These are phyloP conservation scores for Fragosphaeria purpurea DNA, from an alignment of 2,329 filamentous ascomycete species.

Conservation along the genomic window DNA sequence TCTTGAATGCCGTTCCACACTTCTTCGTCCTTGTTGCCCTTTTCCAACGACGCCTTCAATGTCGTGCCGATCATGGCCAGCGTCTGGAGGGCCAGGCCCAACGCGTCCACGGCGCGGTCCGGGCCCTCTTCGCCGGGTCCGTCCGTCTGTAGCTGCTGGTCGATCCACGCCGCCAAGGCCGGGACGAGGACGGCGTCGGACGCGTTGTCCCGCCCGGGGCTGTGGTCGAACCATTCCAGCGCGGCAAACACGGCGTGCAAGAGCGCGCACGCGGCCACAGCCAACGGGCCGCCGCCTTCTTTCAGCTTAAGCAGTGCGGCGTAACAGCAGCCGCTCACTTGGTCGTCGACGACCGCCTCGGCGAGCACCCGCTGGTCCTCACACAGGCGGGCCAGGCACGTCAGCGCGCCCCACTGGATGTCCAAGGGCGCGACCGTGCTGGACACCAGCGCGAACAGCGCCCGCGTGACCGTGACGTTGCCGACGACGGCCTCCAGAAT, in stretches of 20 bases:
- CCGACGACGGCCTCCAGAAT: conserved; percentile 44
- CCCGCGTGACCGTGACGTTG: conserved; percentile 37
- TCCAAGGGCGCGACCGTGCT: conserved; percentile 28
- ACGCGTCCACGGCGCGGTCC: conserved; percentile 26
- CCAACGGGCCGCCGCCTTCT: conserved; percentile 35
- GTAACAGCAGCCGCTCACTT: conserved; percentile 32
- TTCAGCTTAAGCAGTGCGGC: conserved; percentile 39
- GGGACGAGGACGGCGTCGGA: conserved; percentile 43
- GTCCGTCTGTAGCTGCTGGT: conserved; percentile 14
- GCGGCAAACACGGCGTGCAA: conserved; percentile 52
- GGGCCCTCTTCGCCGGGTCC: background rate
- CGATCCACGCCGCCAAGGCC: conserved; percentile 30
- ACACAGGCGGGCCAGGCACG: conserved; percentile 46
- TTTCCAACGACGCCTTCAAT: conserved; percentile 41
- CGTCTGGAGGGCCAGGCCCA: conserved; percentile 50
- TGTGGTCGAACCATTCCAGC: conserved; percentile 42
- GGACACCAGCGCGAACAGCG: conserved; percentile 45
- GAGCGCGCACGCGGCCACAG: conserved; percentile 48
- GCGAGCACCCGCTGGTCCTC: conserved; percentile 42
- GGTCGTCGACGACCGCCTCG: conserved; percentile 41
- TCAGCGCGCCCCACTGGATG: conserved; percentile 38
- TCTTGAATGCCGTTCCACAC: conserved; percentile 22
- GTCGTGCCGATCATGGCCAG: conserved; percentile 54
- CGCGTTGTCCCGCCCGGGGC: conserved; percentile 35
- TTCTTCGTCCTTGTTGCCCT: conserved; percentile 29